Conservation (phyloP, 208 protist genomes). For the Acanthamoeba divionensis region DNA sequence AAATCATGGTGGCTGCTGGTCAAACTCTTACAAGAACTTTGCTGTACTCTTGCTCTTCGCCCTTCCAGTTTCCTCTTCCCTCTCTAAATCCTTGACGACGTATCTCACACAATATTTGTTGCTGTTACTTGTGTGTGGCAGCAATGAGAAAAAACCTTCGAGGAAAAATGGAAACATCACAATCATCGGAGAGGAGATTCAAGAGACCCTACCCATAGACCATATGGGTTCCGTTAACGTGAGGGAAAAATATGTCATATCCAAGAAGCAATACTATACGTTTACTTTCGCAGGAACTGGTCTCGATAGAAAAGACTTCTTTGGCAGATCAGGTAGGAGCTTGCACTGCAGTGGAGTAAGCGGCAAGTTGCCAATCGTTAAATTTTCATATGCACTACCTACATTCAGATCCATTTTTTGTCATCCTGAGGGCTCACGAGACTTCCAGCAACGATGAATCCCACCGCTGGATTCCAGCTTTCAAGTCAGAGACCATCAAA, state of each 20-base stretch:
- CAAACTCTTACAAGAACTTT: neutral
- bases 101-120: neutral
- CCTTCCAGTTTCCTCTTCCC: neutral
- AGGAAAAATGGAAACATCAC: neutral
- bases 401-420: slow-evolving; percentile 29
- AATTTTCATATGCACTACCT: neutral
- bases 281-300: neutral
- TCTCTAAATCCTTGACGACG: neutral
- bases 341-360: neutral
- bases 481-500: slow-evolving; percentile 48
- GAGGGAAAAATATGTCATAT: neutral
- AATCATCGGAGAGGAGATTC: slow-evolving; percentile 29
- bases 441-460: neutral
- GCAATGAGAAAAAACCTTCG: slow-evolving; percentile 5
- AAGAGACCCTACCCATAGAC: neutral
- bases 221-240: neutral
- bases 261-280: neutral
- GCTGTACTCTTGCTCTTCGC: neutral
- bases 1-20: neutral
- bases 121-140: neutral
- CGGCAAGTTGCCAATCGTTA: neutral
- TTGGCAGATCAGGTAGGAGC: slow-evolving; percentile 12
- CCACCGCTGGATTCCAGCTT: neutral
- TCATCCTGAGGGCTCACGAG: neutral
- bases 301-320: neutral